Evolutionary conservation across 2,329 filamentous ascomycete genomes (phyloP).

Genomic region (Aspergillus pseudoviridinutans): DNA sequence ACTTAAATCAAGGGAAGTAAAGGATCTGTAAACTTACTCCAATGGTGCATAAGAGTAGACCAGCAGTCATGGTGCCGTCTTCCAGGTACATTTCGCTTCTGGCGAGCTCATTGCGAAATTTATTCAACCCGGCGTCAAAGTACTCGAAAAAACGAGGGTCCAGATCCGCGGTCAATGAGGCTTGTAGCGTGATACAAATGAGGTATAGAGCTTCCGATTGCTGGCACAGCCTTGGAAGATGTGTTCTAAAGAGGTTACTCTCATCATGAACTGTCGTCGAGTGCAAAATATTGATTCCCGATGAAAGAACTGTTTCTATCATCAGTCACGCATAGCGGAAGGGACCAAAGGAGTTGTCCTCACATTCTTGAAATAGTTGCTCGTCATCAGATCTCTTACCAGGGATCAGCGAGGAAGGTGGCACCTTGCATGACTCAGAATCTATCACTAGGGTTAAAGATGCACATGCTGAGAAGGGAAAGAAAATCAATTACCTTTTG

Average conservation of each 20-base stretch:
- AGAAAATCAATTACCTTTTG: neutral
- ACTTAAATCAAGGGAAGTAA: too few species aligned
- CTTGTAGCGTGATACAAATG: too few species aligned
- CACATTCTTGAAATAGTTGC: conserved; percentile 22
- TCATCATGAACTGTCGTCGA: conserved; percentile 20
- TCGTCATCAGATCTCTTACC: conserved; percentile 9
- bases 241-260: conserved; percentile 13
- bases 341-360: neutral
- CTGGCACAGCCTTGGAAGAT: conserved; percentile 17
- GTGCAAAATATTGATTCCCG: conserved; percentile 26
- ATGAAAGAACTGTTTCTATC: conserved; percentile 17
- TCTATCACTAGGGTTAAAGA: neutral
- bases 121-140: too few species aligned
- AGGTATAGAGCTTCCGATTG: conserved; percentile 13
- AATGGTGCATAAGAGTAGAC: conserved; percentile 17
- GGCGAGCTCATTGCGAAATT: too few species aligned
- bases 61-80: conserved; percentile 28
- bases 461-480: neutral
- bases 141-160: too few species aligned
- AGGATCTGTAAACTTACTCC: too few species aligned
- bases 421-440: neutral
- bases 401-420: neutral
- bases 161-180: too few species aligned
- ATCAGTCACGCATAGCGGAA: neutral
- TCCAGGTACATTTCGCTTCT: conserved; percentile 11